Conservation (phyloP, 306 rosid genomes). For the Cucumis cinereus region DNA sequence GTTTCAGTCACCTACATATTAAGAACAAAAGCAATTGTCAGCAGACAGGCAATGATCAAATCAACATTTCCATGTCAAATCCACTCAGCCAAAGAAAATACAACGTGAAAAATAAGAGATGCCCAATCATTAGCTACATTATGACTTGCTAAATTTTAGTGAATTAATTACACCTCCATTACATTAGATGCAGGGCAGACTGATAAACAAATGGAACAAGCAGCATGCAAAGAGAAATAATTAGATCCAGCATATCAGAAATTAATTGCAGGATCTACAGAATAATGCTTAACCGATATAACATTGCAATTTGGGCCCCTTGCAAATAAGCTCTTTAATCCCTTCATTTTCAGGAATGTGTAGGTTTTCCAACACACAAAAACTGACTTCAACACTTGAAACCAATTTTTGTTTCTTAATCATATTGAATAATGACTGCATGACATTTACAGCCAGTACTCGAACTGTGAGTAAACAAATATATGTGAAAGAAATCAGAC, state of each 20-base stretch:
- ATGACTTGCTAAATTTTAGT: not conserved
- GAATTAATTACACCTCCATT: not conserved
- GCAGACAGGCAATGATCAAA: not conserved
- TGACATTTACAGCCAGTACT: not conserved
- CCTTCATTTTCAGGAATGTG: not conserved
- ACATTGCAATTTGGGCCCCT: not conserved
- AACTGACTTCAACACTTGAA: not conserved
- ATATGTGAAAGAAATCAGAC: not conserved
- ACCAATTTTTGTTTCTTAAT: conserved; percentile 1
- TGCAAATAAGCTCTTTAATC: not conserved
- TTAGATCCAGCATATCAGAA: not conserved
- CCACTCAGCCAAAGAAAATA: not conserved
- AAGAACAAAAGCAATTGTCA: not conserved
- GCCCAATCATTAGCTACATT: not conserved
- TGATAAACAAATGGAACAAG: not conserved
- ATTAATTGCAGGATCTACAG: not conserved
- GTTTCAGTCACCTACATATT: conserved; percentile 55
- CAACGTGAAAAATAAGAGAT: not conserved
- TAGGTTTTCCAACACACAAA: not conserved
- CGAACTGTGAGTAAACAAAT: not conserved
- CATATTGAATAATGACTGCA: not conserved
- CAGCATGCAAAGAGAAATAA: not conserved
- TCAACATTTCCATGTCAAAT: not conserved
- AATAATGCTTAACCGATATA: not conserved
- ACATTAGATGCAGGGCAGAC: not conserved